These are phyloP conservation scores for Cladosporium cucumerinum DNA, from an alignment of 2,329 filamentous ascomycete genomes.

Conservation along the genomic window DNA sequence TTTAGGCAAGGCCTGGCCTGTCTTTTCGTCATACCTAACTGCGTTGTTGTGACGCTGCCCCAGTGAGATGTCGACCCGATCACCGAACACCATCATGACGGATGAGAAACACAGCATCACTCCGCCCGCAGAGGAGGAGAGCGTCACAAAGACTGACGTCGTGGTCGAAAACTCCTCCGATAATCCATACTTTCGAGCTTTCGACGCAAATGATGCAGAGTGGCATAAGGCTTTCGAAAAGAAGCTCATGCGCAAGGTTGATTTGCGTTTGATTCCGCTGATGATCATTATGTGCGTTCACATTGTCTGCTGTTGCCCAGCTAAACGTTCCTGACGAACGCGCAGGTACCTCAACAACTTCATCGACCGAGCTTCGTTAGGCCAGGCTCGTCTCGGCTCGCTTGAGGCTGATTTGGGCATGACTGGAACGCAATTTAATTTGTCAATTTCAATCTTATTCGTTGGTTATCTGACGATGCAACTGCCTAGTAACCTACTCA, in stretches of 20 bases:
- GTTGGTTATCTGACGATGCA: slow-evolving; percentile 58
- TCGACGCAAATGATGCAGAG: slow-evolving; percentile 8
- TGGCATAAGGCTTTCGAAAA: slow-evolving; percentile 41
- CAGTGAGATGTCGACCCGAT: neutral
- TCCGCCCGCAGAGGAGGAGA: neutral
- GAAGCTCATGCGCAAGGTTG: slow-evolving; percentile 65
- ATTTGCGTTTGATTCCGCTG: slow-evolving; percentile 63
- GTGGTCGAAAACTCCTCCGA: neutral
- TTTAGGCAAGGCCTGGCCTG: neutral
- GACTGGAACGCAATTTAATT: slow-evolving; percentile 56
- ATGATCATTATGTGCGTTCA: slow-evolving; percentile 63
- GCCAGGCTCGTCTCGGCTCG: slow-evolving; percentile 53
- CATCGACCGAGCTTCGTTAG: slow-evolving; percentile 53
- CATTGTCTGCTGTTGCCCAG: no score
- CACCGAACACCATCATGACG: neutral
- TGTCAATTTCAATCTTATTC: slow-evolving; percentile 55
- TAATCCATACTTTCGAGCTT: neutral
- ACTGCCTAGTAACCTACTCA: slow-evolving; percentile 57
- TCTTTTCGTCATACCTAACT: neutral
- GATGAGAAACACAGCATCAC: neutral
- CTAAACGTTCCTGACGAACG: neutral
- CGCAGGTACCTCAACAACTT: slow-evolving; percentile 62
- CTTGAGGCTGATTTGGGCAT: slow-evolving; percentile 54
- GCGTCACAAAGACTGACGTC: slow-evolving; percentile 1
- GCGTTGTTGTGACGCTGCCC: neutral